Conservation (phyloP, 2,329 filamentous ascomycete species). For the Scytalidium sp. region DNA sequence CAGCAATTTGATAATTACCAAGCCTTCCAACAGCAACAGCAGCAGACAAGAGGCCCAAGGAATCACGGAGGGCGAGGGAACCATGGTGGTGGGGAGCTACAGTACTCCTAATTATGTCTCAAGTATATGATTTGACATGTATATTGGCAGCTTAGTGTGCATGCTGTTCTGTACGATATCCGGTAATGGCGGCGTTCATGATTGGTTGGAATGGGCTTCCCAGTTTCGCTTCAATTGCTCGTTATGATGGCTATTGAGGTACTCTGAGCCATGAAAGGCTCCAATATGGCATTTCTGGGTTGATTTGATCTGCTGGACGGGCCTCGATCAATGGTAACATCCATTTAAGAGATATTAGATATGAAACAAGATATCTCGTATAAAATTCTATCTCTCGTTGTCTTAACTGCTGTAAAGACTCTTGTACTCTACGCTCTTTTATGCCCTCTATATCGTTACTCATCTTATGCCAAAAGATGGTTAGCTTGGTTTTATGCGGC, state of each 20-base stretch:
- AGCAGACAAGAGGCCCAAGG: conserved; percentile 11
- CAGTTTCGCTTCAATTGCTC: background rate
- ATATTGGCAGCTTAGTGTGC: background rate
- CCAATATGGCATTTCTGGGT: background rate
- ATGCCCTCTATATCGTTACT: no score
- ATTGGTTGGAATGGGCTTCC: background rate
- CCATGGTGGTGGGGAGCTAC: conserved; percentile 21
- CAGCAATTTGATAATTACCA: conserved; percentile 28
- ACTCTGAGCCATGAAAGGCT: background rate
- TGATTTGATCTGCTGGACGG: no score
- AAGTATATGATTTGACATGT: background rate
- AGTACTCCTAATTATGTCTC: conserved; percentile 19
- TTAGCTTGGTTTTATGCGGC: no score
- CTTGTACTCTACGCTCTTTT: no score
- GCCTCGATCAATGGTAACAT: no score
- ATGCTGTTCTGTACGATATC: background rate
- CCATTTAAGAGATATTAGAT: no score
- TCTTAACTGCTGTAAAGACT: no score
- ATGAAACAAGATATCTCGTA: no score
- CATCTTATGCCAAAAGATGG: no score
- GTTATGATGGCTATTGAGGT: background rate
- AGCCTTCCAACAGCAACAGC: conserved; percentile 23
- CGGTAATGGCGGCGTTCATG: background rate
- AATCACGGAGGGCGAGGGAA: conserved; percentile 13
- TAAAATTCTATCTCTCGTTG: no score